These are phyloP conservation scores for Beauveria sp. DNA, from an alignment of 2,329 filamentous ascomycete species.

Conservation along the genomic window DNA sequence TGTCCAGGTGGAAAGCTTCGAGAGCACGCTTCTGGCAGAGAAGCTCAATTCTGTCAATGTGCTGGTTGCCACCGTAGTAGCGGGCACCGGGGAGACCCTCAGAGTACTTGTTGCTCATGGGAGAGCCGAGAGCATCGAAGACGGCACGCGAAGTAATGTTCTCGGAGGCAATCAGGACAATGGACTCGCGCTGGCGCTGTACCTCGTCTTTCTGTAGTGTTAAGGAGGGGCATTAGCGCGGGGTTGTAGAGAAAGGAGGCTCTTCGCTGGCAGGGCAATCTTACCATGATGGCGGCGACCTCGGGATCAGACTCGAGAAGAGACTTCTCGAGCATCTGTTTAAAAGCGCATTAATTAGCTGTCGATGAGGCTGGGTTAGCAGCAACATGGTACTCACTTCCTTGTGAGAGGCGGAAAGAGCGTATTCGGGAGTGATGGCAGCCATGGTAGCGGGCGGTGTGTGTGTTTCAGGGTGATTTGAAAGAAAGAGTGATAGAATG, in stretches of 20 bases:
- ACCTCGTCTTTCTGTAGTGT: constrained; percentile 71
- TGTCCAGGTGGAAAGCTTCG: constrained; percentile 78
- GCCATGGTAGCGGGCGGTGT: constrained; percentile 29
- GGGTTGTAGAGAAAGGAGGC: neutral
- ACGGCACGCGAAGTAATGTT: constrained; percentile 98
- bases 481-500: constrained; percentile 6
- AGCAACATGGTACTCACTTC: constrained; percentile 32
- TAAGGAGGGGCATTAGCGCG: constrained; percentile 24
- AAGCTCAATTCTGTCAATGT: constrained; percentile 93
- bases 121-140: constrained; percentile 90
- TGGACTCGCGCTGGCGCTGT: constrained; percentile 94
- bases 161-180: constrained; percentile 97
- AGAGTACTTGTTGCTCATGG: constrained; percentile 99
- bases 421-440: constrained; percentile 38
- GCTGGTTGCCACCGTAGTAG: constrained; percentile 99
- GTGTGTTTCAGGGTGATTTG: neutral
- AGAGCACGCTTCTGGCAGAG: constrained; percentile 93
- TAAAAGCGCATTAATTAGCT: constrained; percentile 20
- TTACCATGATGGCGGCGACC: constrained; percentile 93
- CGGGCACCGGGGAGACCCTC: constrained; percentile 96
- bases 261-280: constrained; percentile 20
- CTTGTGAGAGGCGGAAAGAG: constrained; percentile 47
- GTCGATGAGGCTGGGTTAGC: constrained; percentile 3
- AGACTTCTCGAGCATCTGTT: constrained; percentile 89
- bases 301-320: constrained; percentile 87